Base-by-base conservation (phyloP, 129 eudicot species). In the Kitagawia praeruptora region DNA sequence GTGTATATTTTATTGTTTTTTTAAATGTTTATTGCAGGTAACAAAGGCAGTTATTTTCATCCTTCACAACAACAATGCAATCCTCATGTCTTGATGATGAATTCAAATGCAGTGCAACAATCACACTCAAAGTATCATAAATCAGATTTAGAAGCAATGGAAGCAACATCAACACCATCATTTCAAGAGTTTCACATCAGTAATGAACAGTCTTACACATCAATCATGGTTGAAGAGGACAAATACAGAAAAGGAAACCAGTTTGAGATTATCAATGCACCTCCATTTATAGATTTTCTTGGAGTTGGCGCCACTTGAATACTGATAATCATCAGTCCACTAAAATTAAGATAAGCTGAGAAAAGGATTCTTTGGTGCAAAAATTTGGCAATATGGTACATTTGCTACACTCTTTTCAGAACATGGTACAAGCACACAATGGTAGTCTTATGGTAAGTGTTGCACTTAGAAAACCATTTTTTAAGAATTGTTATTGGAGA, bases 261-360 rank as follows among this genome's bases (percentile, higher is more conserved):
- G 78, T 80, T 82, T 76, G 88, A 87, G 81, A 80, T 85, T 44
- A 83, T 82, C 58, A 45, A 75, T 75, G 81, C 93, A 69, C 96
- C 97, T 75, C 88, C 91, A 42, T 89, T 92, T 86, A 95, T 95
- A 85, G 99, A 95, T 85, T 95, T 95, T 85, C 99, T 95, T 86
- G 99, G 99, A 48, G 97, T 95, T 74, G 99, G 99, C 86, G 92
- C 97, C 91, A 84, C 90, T 46, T 75, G 53, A 45, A 71, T 71
- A 23, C 76, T 74, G 19, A 13, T 74, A 4, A 69, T 23, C 82
- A 69, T 23, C 82, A 58, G 42, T 46, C 74, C 34, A 75, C 56
- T 40, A 53, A 77, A 42, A 19, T 28, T 41, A 18, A 72, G 77
- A 45, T 41, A 74, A 44, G 58, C 42, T 44, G 21, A 23, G 61